Base-by-base conservation (phyloP, 2,329 filamentous ascomycete genomes). In the Pestalotiopsis sp. region DNA sequence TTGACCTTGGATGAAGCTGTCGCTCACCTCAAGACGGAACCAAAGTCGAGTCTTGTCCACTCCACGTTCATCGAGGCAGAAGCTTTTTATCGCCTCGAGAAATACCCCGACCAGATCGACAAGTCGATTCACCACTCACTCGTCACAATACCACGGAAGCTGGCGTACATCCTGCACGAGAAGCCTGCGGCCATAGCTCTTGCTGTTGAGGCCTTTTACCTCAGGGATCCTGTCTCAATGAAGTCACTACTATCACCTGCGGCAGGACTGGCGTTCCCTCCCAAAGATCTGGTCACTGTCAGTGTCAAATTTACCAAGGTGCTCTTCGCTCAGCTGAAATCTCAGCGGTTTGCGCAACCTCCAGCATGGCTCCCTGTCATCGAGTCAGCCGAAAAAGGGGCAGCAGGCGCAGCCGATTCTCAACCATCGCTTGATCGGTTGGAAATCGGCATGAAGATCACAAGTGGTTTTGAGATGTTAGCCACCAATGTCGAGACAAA, bases 401-500 rank as follows among this genome's bases (percentile, higher is more conserved):
- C 66, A 2, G 57, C 68, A 4, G 60, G 64, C 49, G 64, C 67
- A n/a, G 69, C 72, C 1, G 64, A 76, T 11, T 74, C 77, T 20
- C 75, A 74, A 66, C 80, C 74, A 56, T 75, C 66, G 2, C 72
- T 77, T 68, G 81, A 77, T 73, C 81, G 83, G n/a, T 71, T 87
- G 1, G 92, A 95, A 68, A 83, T 92, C 56, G 95, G 95, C 12
- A 95, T 98, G 91, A 98, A 98, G 77, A 81, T 98, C 11, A 88
- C 93, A 0, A 94, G 92, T 73, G 96, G 95, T 0, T 94, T 97
- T 75, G 95, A 99, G 80, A 96, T 98, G 87, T 85, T 98, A 63
- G 82, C 94, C 0, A 83, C 84, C 11, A 89, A 92, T 72, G 86
- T 90, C 1, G 86, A 91, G 52, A 90, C 91, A 69, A 89, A 87